phyloP scores from a whole-genome alignment of 2,329 filamentous ascomycete genomes.

The Pezicula neosporulosa region DNA sequence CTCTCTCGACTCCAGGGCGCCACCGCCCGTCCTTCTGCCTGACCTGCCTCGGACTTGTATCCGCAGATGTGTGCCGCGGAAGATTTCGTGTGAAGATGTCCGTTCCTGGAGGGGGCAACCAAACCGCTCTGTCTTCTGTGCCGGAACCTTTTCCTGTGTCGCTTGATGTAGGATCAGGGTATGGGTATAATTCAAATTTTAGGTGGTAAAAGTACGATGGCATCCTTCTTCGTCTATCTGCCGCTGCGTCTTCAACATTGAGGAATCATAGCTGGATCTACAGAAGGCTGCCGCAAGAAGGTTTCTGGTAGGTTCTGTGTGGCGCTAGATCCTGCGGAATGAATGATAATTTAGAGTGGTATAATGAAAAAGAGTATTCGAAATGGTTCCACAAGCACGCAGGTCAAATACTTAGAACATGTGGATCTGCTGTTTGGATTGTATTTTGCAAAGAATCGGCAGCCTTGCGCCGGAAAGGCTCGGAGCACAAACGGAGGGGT shows the following conservation, averaged over 20 bases:
- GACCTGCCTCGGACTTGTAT: constrained; percentile 5
- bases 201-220: constrained; percentile 58
- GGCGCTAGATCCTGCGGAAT: background rate
- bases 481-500: background rate
- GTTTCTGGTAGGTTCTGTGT: constrained; percentile 12
- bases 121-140: constrained; percentile 31
- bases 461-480: background rate
- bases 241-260: background rate
- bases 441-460: background rate
- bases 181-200: constrained; percentile 60
- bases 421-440: background rate
- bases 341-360: background rate
- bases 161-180: constrained; percentile 7
- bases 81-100: constrained; percentile 36
- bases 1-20: background rate
- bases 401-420: background rate
- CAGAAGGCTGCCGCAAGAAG: background rate
- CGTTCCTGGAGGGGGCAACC: constrained; percentile 45
- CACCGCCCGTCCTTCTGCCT: background rate
- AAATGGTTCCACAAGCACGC: background rate
- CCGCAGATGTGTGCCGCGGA: constrained; percentile 14
- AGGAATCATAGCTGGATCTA: background rate
- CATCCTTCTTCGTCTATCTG: constrained; percentile 12
- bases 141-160: constrained; percentile 3
- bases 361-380: background rate